phyloP scores from a whole-genome alignment of 2,329 filamentous ascomycete genomes.

The Pseudogymnoascus sp. region DNA sequence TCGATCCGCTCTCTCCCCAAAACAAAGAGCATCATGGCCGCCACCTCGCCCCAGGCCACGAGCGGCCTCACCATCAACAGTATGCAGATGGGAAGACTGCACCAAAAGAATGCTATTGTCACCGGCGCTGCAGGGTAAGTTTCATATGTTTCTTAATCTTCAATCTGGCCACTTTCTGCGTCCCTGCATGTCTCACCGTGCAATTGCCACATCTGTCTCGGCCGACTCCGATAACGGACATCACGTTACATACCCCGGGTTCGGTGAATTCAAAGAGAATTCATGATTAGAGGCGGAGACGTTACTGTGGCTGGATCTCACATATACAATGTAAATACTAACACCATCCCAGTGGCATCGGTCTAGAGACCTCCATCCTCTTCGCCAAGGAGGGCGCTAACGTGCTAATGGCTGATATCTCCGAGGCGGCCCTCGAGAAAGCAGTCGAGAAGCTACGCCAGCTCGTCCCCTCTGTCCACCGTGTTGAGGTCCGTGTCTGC shows the following conservation, averaged over 20 bases:
- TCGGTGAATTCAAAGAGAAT: neutral
- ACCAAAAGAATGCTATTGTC: slow-evolving; percentile 41
- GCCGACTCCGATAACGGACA: neutral
- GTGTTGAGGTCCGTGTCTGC: slow-evolving; percentile 43
- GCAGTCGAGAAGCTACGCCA: slow-evolving; percentile 52
- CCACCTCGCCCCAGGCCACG: neutral
- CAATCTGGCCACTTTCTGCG: neutral
- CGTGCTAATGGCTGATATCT: slow-evolving; percentile 64
- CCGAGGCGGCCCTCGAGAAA: slow-evolving; percentile 52
- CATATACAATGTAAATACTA: neutral
- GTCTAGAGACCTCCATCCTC: slow-evolving; percentile 64
- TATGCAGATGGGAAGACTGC: slow-evolving; percentile 27
- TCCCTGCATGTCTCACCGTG: neutral
- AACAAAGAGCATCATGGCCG: neutral
- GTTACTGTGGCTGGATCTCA: neutral
- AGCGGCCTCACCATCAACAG: slow-evolving; percentile 26
- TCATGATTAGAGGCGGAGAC: neutral
- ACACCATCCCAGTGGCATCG: slow-evolving; percentile 50
- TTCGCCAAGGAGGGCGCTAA: slow-evolving; percentile 64
- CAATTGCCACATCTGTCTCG: neutral
- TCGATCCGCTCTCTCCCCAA: neutral
- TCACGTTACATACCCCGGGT: neutral
- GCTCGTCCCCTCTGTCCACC: slow-evolving; percentile 42
- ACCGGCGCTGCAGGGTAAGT: slow-evolving; percentile 62
- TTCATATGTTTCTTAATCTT: neutral